Evolutionary conservation across 305 asterid species (phyloP).

Genomic region (Ajuga reptans): DNA sequence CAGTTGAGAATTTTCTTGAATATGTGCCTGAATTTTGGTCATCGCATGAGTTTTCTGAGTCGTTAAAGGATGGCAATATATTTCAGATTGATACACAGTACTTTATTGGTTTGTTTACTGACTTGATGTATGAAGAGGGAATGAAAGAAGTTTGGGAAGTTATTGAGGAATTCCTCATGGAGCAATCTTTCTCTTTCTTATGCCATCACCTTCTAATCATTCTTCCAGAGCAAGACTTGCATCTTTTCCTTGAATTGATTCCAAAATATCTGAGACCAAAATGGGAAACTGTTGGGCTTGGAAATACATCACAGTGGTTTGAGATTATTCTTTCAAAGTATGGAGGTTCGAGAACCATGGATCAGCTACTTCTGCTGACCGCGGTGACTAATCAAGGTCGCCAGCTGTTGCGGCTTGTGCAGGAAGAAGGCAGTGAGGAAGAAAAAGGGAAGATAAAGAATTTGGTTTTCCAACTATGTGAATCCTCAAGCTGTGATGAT

Average conservation of each 20-base stretch:
- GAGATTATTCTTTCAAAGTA: constrained; percentile 55
- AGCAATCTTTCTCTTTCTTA: constrained; percentile 73
- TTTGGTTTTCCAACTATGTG: constrained; percentile 41
- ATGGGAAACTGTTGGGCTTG: constrained; percentile 29
- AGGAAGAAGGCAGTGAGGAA: constrained; percentile 57
- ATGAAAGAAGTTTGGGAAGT: constrained; percentile 64
- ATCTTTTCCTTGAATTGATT: constrained; percentile 49
- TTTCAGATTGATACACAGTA: constrained; percentile 52
- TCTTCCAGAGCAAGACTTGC: constrained; percentile 70
- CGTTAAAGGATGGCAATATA: constrained; percentile 78
- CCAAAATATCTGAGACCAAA: constrained; percentile 52
- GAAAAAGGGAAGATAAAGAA: constrained; percentile 43
- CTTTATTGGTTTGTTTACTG: constrained; percentile 59
- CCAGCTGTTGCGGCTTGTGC: constrained; percentile 59
- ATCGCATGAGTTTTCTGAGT: constrained; percentile 74
- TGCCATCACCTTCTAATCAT: constrained; percentile 79
- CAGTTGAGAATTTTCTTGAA: constrained; percentile 87
- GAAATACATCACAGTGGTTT: constrained; percentile 44
- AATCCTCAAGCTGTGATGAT: constrained; percentile 31
- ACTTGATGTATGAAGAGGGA: constrained; percentile 78
- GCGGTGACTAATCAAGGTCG: constrained; percentile 66
- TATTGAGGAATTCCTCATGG: constrained; percentile 64
- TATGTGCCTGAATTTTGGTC: constrained; percentile 97
- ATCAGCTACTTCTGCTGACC: constrained; percentile 61
- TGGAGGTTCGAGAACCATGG: constrained; percentile 29